Conservation (phyloP, 2,329 filamentous ascomycete genomes). For the Colletotrichum aenigma region DNA sequence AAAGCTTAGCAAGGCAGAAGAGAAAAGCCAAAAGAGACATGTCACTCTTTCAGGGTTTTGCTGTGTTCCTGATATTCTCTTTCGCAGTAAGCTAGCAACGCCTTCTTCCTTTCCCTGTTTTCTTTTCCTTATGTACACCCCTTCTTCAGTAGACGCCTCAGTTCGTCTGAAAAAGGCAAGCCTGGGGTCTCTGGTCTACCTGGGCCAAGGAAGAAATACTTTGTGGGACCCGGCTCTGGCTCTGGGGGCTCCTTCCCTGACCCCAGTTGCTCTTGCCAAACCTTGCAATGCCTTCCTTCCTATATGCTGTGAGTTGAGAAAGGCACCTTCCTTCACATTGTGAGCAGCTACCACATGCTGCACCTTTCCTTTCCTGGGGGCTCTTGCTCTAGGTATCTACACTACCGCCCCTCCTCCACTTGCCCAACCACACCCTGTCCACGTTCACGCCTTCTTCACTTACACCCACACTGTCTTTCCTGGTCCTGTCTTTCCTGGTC, state of each 20-base stretch:
- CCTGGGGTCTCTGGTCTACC: neutral
- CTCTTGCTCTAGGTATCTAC: neutral
- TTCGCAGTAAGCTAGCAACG: neutral
- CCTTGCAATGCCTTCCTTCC: neutral
- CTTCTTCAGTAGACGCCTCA: neutral
- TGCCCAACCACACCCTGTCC: neutral
- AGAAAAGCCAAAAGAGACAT: neutral
- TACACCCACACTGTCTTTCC: neutral
- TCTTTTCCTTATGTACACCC: neutral
- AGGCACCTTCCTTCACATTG: neutral
- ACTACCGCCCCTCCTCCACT: neutral
- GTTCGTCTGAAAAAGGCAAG: neutral
- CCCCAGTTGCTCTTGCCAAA: neutral
- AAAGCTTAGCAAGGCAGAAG: neutral
- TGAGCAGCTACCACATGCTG: neutral
- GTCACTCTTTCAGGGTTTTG: neutral
- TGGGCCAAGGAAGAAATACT: neutral
- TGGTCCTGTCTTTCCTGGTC: neutral
- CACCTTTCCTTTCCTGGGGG: neutral
- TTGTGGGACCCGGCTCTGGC: neutral
- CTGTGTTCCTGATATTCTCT: neutral
- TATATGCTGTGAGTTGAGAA: neutral
- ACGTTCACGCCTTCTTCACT: neutral
- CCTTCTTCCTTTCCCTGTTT: neutral
- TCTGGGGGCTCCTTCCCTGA: neutral